These are phyloP conservation scores for Fusarium falciforme DNA, from an alignment of 2,329 filamentous ascomycete species.

Conservation along the genomic window DNA sequence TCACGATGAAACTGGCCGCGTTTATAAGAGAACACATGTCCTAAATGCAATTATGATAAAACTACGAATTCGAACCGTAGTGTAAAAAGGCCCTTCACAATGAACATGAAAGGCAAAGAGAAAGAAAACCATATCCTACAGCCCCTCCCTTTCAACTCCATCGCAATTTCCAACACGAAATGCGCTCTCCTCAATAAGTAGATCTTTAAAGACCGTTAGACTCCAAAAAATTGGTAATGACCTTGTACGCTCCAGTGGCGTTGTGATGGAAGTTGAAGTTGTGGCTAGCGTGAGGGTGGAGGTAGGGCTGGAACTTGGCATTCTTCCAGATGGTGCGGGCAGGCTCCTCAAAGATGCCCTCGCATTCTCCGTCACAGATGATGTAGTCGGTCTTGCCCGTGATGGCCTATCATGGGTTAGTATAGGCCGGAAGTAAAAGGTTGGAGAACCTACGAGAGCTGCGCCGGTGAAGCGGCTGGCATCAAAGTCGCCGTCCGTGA, in stretches of 20 bases:
- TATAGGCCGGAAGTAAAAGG: too few relatives aligned
- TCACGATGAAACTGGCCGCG: neutral
- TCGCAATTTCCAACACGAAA: neutral
- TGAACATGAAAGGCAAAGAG: neutral
- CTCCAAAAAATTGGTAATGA: slow-evolving; percentile 27
- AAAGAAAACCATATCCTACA: neutral
- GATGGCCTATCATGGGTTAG: slow-evolving; percentile 18
- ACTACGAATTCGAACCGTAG: neutral
- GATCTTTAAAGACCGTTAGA: slow-evolving; percentile 7
- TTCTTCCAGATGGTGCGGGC: slow-evolving; percentile 32
- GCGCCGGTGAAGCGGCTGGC: slow-evolving; percentile 28
- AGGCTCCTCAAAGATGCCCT: slow-evolving; percentile 41
- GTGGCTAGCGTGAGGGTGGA: slow-evolving; percentile 32
- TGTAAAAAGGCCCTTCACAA: neutral
- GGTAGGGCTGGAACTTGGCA: slow-evolving; percentile 25
- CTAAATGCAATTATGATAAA: neutral
- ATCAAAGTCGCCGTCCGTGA: slow-evolving; percentile 29
- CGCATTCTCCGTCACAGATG: slow-evolving; percentile 43
- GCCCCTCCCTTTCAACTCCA: neutral
- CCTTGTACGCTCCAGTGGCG: slow-evolving; percentile 20
- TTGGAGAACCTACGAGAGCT: slow-evolving; percentile 13
- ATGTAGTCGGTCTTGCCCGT: slow-evolving; percentile 35
- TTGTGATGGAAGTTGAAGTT: slow-evolving; percentile 34
- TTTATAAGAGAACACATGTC: neutral
- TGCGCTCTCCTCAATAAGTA: too few relatives aligned